Conservation (phyloP, 306 rosid species). For the Casuarina cunninghamiana region DNA sequence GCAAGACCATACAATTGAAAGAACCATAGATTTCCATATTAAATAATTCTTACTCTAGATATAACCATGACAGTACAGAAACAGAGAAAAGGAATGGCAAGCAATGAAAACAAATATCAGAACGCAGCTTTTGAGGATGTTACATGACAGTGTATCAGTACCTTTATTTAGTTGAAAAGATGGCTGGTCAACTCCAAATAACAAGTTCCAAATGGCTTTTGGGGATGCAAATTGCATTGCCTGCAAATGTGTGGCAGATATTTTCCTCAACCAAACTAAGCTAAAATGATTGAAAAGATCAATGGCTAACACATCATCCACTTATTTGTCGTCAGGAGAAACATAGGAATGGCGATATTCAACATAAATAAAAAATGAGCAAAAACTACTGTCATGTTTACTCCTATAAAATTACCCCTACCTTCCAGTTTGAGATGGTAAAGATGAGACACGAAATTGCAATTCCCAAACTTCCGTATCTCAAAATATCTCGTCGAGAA, state of each 20-base stretch:
- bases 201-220: slow-evolving; percentile 77
- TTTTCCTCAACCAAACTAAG: slow-evolving; percentile 1
- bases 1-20: slow-evolving; percentile 21
- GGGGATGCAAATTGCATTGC: slow-evolving; percentile 98
- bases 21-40: slow-evolving; percentile 8
- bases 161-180: slow-evolving; percentile 63
- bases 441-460: slow-evolving; percentile 83
- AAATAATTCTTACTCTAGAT: slow-evolving; percentile 6
- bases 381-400: slow-evolving; percentile 8
- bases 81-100: background rate
- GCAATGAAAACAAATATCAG: slow-evolving; percentile 20
- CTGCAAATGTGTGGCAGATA: slow-evolving; percentile 39
- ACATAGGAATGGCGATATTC: slow-evolving; percentile 1
- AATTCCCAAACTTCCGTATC: slow-evolving; percentile 90
- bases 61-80: slow-evolving; percentile 13
- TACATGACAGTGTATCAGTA: slow-evolving; percentile 29
- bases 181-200: slow-evolving; percentile 73
- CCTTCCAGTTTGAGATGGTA: slow-evolving; percentile 86
- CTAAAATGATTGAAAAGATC: slow-evolving; percentile 1
- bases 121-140: slow-evolving; percentile 19
- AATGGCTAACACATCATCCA: background rate
- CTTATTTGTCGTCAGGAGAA: background rate
- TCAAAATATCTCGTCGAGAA: slow-evolving; percentile 81
- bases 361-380: background rate
- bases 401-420: slow-evolving; percentile 31